Base-by-base conservation (phyloP, 2,329 filamentous ascomycete species). In the Pseudogymnoascus sp. region DNA sequence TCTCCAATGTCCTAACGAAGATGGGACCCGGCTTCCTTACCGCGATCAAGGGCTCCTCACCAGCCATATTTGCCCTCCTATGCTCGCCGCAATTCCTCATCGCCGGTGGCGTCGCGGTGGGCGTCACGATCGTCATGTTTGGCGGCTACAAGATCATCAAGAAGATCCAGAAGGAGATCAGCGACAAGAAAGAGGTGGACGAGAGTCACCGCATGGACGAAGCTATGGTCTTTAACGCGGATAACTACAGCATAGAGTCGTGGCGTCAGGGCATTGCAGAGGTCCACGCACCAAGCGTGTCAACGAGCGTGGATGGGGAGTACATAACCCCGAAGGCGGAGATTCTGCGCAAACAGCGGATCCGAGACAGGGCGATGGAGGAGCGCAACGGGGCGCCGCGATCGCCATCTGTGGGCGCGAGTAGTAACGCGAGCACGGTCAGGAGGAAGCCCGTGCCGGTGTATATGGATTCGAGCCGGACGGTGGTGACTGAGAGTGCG, bases 141-240 rank as follows among this genome's bases (percentile, higher is more conserved):
- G 95, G 95, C 62, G 93, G 95, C 4, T 97, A 91, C 83, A 97
- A 96, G 78, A 97, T 99, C 74, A 87, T 99, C 77, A 96, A 97
- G 81, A 88, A 87, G 69, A 90, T 97, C 68, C 79, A 80, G 70
- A 78, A 73, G 13, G 76, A 77, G 63, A 68, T 71, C 36, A 69
- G 64, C n/a, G 65, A 64, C 2, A 67, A 66, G 38, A 66, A 65
- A 15, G 64, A 70, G n/a, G 33, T 4, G 3, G 13, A 35, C 3
- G 28, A 28, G 23, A 35, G 26, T 5, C 13, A 57, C 3, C 40
- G 31, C 21, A 15, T 63, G 62, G 69, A 71, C 50, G 69, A 72
- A 60, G 70, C 72, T 0, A 62, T 74, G 61, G 68, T 69, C 7
- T 73, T 71, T 57, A 65, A 63, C 9, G 40, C 65, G 6, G 71